Base-by-base conservation (phyloP, 2,329 filamentous ascomycete species). In the Aspergillus sp. region DNA sequence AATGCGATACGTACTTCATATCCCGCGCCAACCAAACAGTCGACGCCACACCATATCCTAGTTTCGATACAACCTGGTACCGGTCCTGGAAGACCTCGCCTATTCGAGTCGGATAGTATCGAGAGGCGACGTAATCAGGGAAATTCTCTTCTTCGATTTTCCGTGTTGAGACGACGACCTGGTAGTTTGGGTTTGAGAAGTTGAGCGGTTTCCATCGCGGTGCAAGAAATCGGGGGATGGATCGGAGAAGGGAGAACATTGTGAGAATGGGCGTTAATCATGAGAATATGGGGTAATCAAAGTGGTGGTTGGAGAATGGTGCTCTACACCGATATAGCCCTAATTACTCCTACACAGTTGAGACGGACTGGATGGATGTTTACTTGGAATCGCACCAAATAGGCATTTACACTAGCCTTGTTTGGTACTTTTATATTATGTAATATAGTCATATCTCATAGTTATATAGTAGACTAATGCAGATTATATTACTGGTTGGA, bases 21-120 rank as follows among this genome's bases (percentile, higher is more conserved):
- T 74, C 72, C 41, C 69, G 63, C 44, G 70, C 70, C 58, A 76
- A 69, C 74, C 73, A 76, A 8, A 62, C 68, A 0, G 71, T 76
- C 26, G 71, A 76, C 20, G 53, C 71, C 36, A 68, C 36, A 57
- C 74, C 73, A 64, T 66, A 76, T 32, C 73, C 73, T 15, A 74
- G 55, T 61, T 76, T 75, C 1, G 68, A 71, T 13, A 74, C 58
- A 15, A 75, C 59, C 58, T 72, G 68, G 60, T 75, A 76, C 30
- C 63, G 63, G 0, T 66, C 53, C 45, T 67, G 60, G 6, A 74
- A 9, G 1, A 71, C 38, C 55, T 74, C 64, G 26, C 69, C 69
- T 60, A 74, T 71, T 38, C 48, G 60, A 39, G 62, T 61, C 18
- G 69, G 70, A 64, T 72, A 73, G 57, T 70, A 73, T 17, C 48